Conservation (phyloP, 2,329 filamentous ascomycete genomes). For the Orbilia oligospora region DNA sequence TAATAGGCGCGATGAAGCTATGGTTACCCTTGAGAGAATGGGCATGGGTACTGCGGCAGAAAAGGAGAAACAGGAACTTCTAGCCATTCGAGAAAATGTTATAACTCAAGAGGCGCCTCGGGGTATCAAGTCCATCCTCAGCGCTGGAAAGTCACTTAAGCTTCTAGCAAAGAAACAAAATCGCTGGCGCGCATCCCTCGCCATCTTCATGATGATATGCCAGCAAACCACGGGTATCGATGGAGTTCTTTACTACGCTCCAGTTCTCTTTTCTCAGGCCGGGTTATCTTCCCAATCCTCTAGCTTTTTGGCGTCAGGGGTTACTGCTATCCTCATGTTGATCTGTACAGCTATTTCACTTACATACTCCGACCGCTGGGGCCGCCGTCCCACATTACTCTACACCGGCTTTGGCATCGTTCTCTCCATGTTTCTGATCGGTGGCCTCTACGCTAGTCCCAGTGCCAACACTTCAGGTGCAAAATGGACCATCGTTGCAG, state of each 20-base stretch:
- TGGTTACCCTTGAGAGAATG: constrained; percentile 66
- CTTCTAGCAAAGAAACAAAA: constrained; percentile 66
- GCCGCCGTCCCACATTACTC: constrained; percentile 72
- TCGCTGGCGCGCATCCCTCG: constrained; percentile 70
- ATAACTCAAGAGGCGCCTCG: constrained; percentile 60
- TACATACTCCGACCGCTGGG: constrained; percentile 73
- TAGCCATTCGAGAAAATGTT: constrained; percentile 64
- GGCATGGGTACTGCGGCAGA: constrained; percentile 68
- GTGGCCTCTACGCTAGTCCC: constrained; percentile 70
- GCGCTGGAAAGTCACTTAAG: constrained; percentile 44
- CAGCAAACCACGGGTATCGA: constrained; percentile 76
- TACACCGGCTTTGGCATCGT: constrained; percentile 71
- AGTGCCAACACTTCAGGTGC: constrained; percentile 67
- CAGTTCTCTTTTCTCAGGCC: constrained; percentile 74
- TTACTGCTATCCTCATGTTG: constrained; percentile 74
- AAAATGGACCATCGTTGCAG: constrained; percentile 71
- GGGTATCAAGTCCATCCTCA: constrained; percentile 61
- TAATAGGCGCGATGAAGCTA: constrained; percentile 68
- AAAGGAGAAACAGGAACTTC: constrained; percentile 70
- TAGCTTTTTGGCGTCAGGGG: constrained; percentile 75
- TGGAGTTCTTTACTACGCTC: constrained; percentile 76
- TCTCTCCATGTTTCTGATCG: constrained; percentile 72
- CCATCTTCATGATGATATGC: constrained; percentile 74
- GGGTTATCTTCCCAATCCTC: constrained; percentile 72
- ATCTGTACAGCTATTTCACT: constrained; percentile 73